A percentile compares a stretch with the other conserved stretches of the same genome.
phyloP scores from a whole-genome alignment of 1,284 basidiomycete species.

The Cryptococcus wingfieldii region DNA sequence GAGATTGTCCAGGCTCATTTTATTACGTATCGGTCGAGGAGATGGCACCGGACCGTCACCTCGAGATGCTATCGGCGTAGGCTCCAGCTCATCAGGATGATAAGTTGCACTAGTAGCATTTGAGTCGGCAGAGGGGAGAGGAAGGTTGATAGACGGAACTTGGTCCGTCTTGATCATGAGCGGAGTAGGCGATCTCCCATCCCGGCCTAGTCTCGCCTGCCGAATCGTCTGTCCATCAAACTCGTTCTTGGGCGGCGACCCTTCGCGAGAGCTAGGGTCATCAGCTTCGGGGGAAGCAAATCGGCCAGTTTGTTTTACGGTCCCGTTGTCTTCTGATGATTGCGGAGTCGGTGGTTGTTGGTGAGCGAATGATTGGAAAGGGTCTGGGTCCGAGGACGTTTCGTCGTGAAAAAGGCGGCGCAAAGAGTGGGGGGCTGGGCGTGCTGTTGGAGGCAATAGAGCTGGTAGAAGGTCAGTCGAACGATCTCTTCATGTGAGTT shows the following conservation, averaged over 20 bases:
- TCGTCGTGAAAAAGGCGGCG: constrained; percentile 48
- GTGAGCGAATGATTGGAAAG: constrained; percentile 42
- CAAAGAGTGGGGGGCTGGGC: constrained; percentile 44
- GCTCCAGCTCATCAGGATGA: constrained; percentile 10
- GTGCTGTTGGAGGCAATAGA: constrained; percentile 21
- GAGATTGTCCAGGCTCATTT: constrained; percentile 29
- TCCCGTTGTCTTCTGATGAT: constrained; percentile 16
- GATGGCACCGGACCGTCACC: constrained; percentile 7
- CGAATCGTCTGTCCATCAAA: constrained; percentile 25
- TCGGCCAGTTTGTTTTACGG: constrained; percentile 18
- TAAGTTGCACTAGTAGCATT: constrained; percentile 5
- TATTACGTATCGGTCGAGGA: constrained; percentile 11
- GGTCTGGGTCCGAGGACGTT: constrained; percentile 37
- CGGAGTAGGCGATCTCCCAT: constrained; percentile 11
- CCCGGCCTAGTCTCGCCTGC: constrained; percentile 12
- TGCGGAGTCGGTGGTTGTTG: constrained; percentile 33
- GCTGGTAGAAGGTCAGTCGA: constrained; percentile 7
- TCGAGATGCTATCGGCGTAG: constrained; percentile 23
- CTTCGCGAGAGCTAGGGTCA: neutral
- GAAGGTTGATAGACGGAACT: neutral
- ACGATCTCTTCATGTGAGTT: neutral
- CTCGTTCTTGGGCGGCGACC: neutral
- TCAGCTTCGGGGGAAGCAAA: constrained; percentile 12
- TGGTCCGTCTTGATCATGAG: constrained; percentile 8
- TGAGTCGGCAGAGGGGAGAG: neutral